Evolutionary conservation across 1,139 yeast species (phyloP), one percentile per base, ranked within the genome.

Genomic region (Sugiyamaella neomexicana): DNA sequence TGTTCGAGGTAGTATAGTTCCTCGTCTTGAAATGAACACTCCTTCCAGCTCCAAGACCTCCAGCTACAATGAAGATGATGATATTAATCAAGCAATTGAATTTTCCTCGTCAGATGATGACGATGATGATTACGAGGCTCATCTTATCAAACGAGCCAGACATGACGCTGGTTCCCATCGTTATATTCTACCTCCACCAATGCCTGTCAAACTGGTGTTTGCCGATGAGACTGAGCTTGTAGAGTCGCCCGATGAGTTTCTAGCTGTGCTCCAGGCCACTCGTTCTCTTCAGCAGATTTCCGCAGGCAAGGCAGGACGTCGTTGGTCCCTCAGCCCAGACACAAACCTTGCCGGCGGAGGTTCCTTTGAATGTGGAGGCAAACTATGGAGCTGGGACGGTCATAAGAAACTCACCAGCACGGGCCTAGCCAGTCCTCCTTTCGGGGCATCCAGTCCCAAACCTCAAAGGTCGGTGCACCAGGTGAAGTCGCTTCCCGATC

Each of bases 191-290:
- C 64, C 66, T 2, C 67, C 67, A 1, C 66, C 66, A 6, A 48
- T 64, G 58, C 67, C 67, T 15, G 59, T 57, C 17, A 62, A 60
- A 55, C 51, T 60, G 43, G 52, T 56, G 16, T 51, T 65, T 56
- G 38, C 65, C 55, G 55, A 65, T 60, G 58, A 56, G n/a, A 60
- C 61, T 45, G 62, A 60, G 46, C 59, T 66, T 12, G 56, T 64
- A 23, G 62, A 62, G 39, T 61, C 65, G 1, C 72, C 72, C 12
- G 53, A 61, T 23, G 75, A 72, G 57, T 60, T 73, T 43, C 59
- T 73, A 13, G 72, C 68, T 54, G 73, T 72, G 50, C 63, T 73
- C 31, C 74, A 72, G 56, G 77, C 77, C 29, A 71, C 76, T 32
- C 65, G 75, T 23, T 69, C 75, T 20, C 63, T 73, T 44, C 77